Conservation (phyloP, 2,329 filamentous ascomycete species). For the Lecanicillium sp. region DNA sequence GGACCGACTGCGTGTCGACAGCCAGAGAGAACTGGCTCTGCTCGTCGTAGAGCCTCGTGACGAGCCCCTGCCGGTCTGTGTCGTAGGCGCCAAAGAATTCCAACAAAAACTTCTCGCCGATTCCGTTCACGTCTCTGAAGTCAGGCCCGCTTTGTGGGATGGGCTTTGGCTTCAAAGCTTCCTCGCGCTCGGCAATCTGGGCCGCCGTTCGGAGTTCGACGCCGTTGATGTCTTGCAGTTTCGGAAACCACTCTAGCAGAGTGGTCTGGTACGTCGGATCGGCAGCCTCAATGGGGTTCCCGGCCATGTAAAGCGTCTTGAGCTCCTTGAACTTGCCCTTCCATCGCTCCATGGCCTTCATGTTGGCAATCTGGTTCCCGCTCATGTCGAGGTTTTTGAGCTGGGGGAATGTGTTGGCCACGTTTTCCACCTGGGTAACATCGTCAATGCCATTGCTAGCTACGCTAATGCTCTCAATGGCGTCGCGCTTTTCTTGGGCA, state of each 20-base stretch:
- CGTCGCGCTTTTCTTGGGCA: constrained; percentile 64
- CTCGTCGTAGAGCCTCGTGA: constrained; percentile 66
- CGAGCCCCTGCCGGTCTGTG: constrained; percentile 57
- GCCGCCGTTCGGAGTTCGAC: constrained; percentile 66
- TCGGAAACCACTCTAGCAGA: constrained; percentile 76
- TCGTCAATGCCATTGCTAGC: constrained; percentile 73
- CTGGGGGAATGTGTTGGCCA: constrained; percentile 76
- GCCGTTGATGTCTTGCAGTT: constrained; percentile 70
- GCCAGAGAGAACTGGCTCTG: constrained; percentile 69
- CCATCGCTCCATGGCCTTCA: constrained; percentile 68
- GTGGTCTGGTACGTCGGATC: constrained; percentile 59
- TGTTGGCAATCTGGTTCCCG: constrained; percentile 67
- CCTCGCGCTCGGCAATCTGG: constrained; percentile 53
- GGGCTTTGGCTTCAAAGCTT: constrained; percentile 46
- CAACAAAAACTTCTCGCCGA: constrained; percentile 70
- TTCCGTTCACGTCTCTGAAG: constrained; percentile 67
- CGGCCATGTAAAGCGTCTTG: constrained; percentile 72
- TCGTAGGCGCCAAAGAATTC: constrained; percentile 73
- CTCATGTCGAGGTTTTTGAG: constrained; percentile 86
- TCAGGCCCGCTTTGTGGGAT: constrained; percentile 59
- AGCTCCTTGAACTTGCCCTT: constrained; percentile 69
- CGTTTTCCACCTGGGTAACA: constrained; percentile 63
- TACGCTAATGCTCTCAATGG: constrained; percentile 76
- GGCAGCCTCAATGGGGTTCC: constrained; percentile 64
- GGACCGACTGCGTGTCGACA: constrained; percentile 57